phyloP scores from a whole-genome alignment of 2,329 filamentous ascomycete genomes.

The Rachicladosporium sp. region DNA sequence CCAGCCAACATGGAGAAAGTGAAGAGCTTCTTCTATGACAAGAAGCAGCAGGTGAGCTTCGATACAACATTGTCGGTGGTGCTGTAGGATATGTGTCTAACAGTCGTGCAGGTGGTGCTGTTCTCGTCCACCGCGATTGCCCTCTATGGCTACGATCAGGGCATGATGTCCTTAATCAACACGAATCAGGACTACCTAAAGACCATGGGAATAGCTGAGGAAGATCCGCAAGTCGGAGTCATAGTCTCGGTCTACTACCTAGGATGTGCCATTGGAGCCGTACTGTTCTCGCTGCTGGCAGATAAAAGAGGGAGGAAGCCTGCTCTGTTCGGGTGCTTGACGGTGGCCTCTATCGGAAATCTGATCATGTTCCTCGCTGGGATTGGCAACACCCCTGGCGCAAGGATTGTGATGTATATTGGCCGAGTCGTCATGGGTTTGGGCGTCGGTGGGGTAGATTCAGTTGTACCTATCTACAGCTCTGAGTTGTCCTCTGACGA shows the following conservation, averaged over 20 bases:
- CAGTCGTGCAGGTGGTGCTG: slow-evolving; percentile 33
- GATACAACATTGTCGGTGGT: too few species aligned
- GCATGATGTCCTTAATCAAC: slow-evolving; percentile 45
- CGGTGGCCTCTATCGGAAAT: slow-evolving; percentile 43
- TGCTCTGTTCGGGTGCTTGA: slow-evolving; percentile 43
- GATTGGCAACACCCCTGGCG: slow-evolving; percentile 30
- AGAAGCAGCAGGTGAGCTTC: slow-evolving; percentile 16
- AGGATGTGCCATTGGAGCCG: slow-evolving; percentile 46
- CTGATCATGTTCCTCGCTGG: slow-evolving; percentile 49
- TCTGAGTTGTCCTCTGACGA: slow-evolving; percentile 46
- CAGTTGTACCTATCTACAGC: slow-evolving; percentile 48
- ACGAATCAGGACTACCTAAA: slow-evolving; percentile 43
- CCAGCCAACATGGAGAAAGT: slow-evolving; percentile 10
- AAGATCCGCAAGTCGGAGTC: slow-evolving; percentile 43
- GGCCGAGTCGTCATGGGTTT: slow-evolving; percentile 43
- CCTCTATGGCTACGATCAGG: slow-evolving; percentile 32
- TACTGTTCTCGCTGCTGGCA: slow-evolving; percentile 43
- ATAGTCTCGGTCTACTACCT: slow-evolving; percentile 52
- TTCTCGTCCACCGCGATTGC: slow-evolving; percentile 44
- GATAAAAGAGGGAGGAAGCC: slow-evolving; percentile 43
- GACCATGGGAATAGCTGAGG: slow-evolving; percentile 43
- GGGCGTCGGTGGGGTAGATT: slow-evolving; percentile 48
- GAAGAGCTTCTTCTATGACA: slow-evolving; percentile 16
- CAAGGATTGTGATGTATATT: slow-evolving; percentile 37
- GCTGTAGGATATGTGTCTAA: slow-evolving; percentile 3